Evolutionary conservation across 169 alveolate species (phyloP).

Genomic region (Plasmodium knowlesi): DNA sequence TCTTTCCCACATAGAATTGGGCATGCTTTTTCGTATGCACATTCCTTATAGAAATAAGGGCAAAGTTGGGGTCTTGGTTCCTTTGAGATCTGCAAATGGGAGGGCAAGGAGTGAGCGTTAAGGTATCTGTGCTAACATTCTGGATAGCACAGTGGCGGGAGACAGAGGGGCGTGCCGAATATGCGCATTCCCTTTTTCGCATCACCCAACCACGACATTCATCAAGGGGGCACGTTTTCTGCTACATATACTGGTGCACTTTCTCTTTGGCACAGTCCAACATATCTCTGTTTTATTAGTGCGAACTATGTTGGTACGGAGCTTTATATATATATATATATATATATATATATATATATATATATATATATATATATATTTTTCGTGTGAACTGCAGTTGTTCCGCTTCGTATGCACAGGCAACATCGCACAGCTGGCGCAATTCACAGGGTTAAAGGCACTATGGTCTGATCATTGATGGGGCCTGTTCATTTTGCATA

Average conservation of each 20-base stretch:
- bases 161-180: neutral
- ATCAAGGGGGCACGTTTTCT: neutral
- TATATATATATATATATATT: no score
- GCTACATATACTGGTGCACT: neutral
- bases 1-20: conserved; percentile 97
- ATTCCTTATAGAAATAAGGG: conserved; percentile 96
- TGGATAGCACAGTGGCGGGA: neutral
- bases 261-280: neutral
- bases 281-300: neutral
- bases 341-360: no score
- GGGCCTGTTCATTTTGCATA: neutral
- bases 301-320: neutral
- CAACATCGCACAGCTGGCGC: neutral
- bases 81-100: conserved; percentile 91
- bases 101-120: neutral
- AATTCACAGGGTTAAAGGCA: neutral
- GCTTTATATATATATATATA: neutral
- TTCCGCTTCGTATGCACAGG: neutral
- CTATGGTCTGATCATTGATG: neutral
- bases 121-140: neutral
- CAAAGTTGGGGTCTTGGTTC: conserved; percentile 94
- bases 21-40: conserved; percentile 96
- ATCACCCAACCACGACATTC: neutral
- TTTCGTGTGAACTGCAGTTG: neutral
- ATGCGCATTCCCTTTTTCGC: neutral